Evolutionary conservation across 106 monocot species (phyloP), one percentile per base, ranked within the genome.

Genomic region (Triglochin maritima): DNA sequence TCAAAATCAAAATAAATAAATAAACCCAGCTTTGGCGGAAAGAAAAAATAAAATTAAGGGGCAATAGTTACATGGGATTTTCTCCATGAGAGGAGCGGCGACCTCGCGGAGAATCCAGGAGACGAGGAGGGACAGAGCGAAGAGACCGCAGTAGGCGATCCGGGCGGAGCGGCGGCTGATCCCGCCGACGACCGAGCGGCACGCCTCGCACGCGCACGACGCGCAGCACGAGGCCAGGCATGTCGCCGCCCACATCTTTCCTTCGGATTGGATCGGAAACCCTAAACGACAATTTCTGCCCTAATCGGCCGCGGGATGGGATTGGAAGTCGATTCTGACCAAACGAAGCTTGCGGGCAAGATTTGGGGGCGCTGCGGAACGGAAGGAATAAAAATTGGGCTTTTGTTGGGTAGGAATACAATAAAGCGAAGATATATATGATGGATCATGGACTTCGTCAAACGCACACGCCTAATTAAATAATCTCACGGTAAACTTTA

Each of bases 201-300:
- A 98, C 52, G 98, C 98, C 65, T 88, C 88, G 84, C 98, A 98
- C 13, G 98, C 98, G 81, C 98, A 98, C 53, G 92, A 79, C 2
- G 98, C 98, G 84, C 98, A 99, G 84, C 98, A 99, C 9, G 98
- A 92, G 2, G 92, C 98, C 43, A 99, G 82, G 77, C 98, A 99
- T 66, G 92, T 82, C 3, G 96, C 96, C 12, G 96, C 96, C 96
- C 96, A 96, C 96, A 96, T 96, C 62, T 73, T 44, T 42, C 47
- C 47, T 56, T 29, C 29, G 29, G 29, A 29, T 29, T 29, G 29
- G 29, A 29, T 29, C 29, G 29, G 29, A 29, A 29, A 29, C 29
- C 29, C 29, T 29, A 29, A 29, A 29, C 29, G 29, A 29, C 29
- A 29, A 29, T 29, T 29, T 29, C 29, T 29, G 29, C 29, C 29